phyloP scores from a whole-genome alignment of 2,329 filamentous ascomycete species.

The Aspergillus tamarii region DNA sequence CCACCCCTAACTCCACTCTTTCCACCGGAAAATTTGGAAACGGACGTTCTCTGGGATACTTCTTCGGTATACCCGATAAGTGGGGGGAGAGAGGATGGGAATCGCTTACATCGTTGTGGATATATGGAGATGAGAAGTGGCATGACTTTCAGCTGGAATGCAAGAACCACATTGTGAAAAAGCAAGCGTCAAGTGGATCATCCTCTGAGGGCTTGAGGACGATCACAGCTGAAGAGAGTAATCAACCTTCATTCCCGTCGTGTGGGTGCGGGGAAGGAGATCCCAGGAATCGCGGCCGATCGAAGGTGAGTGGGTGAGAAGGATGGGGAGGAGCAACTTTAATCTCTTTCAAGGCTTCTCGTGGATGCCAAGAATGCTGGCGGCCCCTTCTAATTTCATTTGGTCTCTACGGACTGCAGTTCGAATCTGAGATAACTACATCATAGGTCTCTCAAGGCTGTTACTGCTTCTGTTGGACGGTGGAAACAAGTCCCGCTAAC shows the following conservation, averaged over 20 bases:
- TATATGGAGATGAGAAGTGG: slow-evolving; percentile 6
- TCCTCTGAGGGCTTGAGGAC: slow-evolving; percentile 1
- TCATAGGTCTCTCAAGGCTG: not conserved
- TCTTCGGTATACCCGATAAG: slow-evolving; percentile 1
- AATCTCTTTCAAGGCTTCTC: slow-evolving; percentile 23
- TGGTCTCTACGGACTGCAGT: not conserved
- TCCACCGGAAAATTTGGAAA: not conserved
- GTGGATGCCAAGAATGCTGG: slow-evolving; percentile 17
- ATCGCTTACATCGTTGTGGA: slow-evolving; percentile 4
- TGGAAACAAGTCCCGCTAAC: slow-evolving; percentile 3
- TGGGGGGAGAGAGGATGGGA: not conserved
- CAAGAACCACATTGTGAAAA: slow-evolving; percentile 10
- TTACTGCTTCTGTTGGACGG: slow-evolving; percentile 2
- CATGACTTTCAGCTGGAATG: slow-evolving; percentile 10
- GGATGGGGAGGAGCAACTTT: slow-evolving; percentile 24
- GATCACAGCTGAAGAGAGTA: slow-evolving; percentile 7
- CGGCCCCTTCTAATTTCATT: slow-evolving; percentile 19
- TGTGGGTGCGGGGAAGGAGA: slow-evolving; percentile 28
- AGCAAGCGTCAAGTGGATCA: slow-evolving; percentile 10
- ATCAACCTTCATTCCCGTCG: slow-evolving; percentile 11
- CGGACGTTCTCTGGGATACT: not conserved
- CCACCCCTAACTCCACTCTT: not conserved
- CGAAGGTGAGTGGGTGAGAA: slow-evolving; percentile 21
- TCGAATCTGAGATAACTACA: not conserved
- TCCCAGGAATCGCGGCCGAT: slow-evolving; percentile 24